phyloP scores from a whole-genome alignment of 495 filamentous ascomycete genomes.

The Tirmania nivea region DNA sequence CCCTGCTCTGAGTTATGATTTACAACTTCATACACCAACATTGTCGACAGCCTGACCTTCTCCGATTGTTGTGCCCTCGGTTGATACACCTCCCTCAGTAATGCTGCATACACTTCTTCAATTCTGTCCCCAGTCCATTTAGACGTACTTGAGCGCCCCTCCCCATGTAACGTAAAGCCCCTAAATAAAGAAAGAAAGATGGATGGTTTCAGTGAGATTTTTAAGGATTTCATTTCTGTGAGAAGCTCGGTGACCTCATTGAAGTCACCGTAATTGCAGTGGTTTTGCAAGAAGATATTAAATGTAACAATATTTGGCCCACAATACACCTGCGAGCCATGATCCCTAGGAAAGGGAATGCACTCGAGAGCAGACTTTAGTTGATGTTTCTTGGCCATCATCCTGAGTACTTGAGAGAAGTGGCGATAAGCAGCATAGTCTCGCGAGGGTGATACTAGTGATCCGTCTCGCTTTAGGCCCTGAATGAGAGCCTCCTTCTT shows the following conservation, averaged over 20 bases:
- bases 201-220: constrained; percentile 34
- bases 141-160: background rate
- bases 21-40: background rate
- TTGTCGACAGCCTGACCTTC: background rate
- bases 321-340: background rate
- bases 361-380: constrained; percentile 27
- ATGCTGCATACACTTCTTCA: background rate
- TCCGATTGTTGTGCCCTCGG: background rate
- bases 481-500: background rate
- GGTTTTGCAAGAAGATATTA: constrained; percentile 33
- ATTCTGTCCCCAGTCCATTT: background rate
- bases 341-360: constrained; percentile 27
- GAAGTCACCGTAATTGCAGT: constrained; percentile 22
- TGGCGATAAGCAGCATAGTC: constrained; percentile 28
- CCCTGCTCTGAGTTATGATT: background rate
- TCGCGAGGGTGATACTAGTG: constrained; percentile 19
- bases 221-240: constrained; percentile 39
- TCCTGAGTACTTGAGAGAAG: constrained; percentile 33
- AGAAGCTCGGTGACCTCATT: constrained; percentile 32
- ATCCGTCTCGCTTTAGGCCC: constrained; percentile 18
- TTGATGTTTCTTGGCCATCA: constrained; percentile 26
- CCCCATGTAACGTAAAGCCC: constrained; percentile 51
- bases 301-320: constrained; percentile 28
- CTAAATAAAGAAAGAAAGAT: constrained; percentile 50
- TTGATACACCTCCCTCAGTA: background rate